Percentiles rank a stretch among this genome's conserved stretches.
phyloP scores from a whole-genome alignment of 257 asterid genomes.

The Eustoma russellianum region DNA sequence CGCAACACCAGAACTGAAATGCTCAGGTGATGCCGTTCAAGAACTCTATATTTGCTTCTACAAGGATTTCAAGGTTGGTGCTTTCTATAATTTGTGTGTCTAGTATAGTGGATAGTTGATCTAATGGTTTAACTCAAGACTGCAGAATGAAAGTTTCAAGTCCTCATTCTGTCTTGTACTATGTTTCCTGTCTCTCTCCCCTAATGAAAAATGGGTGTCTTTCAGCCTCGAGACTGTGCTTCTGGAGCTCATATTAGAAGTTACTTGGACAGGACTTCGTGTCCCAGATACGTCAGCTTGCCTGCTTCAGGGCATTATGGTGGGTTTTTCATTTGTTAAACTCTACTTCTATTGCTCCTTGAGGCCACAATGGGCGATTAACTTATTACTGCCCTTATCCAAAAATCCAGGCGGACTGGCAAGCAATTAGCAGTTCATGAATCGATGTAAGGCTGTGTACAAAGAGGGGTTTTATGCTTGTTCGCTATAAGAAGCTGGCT shows the following conservation, averaged over 20 bases:
- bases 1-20: conserved; percentile 59
- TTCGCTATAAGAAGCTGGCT: no score
- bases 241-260: conserved; percentile 25
- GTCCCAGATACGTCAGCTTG: conserved; percentile 69
- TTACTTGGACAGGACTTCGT: conserved; percentile 31
- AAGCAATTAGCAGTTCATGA: background rate
- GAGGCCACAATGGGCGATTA: background rate
- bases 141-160: background rate
- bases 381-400: background rate
- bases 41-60: conserved; percentile 79
- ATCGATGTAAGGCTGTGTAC: background rate
- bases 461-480: no score
- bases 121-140: background rate
- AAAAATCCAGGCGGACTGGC: background rate
- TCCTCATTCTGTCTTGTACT: background rate
- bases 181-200: background rate
- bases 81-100: background rate
- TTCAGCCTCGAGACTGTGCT: conserved; percentile 82
- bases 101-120: background rate
- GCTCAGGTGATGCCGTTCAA: conserved; percentile 64
- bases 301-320: conserved; percentile 42
- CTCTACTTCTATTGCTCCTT: no score
- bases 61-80: conserved; percentile 72
- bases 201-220: background rate
- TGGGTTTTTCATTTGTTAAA: conserved; percentile 17